A percentile compares a stretch with the other conserved stretches of the same genome.
Conservation (phyloP, 345 rosid species). For the Hirschfeldia incana region DNA sequence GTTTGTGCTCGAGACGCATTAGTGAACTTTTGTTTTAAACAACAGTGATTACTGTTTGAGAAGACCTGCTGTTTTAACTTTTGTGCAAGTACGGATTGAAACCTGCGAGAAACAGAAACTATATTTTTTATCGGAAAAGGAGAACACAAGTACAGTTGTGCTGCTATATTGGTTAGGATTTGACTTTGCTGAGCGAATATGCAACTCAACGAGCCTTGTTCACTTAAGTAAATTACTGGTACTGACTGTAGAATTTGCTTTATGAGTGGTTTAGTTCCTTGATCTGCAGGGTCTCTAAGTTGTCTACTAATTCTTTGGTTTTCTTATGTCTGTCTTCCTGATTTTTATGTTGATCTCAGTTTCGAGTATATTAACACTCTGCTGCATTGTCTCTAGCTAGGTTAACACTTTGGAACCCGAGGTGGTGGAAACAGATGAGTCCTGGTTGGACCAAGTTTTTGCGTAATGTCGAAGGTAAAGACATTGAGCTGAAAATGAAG, state of each 20-base stretch:
- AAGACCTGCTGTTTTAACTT: neutral
- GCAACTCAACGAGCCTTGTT: neutral
- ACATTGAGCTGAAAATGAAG: conserved; percentile 2
- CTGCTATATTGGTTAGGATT: neutral
- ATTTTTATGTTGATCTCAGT: neutral
- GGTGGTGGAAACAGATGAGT: conserved; percentile 6
- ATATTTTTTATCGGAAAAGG: neutral
- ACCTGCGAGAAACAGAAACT: neutral
- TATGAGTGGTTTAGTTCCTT: neutral
- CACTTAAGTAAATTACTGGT: neutral
- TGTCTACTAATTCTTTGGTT: neutral
- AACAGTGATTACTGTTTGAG: neutral
- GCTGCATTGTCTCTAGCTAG: conserved; percentile 5
- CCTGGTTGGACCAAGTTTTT: neutral
- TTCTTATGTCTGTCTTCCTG: conserved; percentile 1
- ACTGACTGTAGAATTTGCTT: neutral
- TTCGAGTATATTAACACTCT: neutral
- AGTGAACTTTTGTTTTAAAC: neutral
- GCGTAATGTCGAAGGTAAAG: neutral
- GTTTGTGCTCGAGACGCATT: neutral
- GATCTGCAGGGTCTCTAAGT: conserved; percentile 2
- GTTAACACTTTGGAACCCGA: neutral
- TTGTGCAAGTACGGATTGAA: neutral
- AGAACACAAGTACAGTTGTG: neutral
- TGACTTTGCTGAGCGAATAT: neutral